phyloP scores from a whole-genome alignment of 202 grass and related monocot genomes.

The Setaria italica region DNA sequence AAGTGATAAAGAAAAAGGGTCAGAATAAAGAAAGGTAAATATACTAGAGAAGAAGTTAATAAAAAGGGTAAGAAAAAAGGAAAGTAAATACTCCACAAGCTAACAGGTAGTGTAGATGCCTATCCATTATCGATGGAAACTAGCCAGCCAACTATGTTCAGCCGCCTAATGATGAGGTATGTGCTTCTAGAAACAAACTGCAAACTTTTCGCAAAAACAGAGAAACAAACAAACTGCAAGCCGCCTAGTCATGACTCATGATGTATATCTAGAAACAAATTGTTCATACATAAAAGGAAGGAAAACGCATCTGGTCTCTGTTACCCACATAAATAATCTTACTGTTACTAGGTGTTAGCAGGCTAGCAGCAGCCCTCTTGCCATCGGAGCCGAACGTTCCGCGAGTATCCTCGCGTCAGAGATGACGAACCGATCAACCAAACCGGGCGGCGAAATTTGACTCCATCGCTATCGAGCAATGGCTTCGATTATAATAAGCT shows the following conservation, averaged over 20 bases:
- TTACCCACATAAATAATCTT: too few species aligned
- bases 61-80: background rate
- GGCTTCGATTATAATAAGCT: background rate
- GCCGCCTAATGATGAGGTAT: background rate
- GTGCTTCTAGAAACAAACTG: background rate
- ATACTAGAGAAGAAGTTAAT: background rate
- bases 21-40: background rate
- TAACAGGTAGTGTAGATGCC: background rate
- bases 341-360: background rate
- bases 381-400: background rate
- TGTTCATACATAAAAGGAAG: background rate
- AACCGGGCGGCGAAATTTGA: constrained; percentile 26
- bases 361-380: background rate
- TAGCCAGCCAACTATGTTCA: background rate
- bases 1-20: background rate
- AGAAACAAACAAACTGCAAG: background rate
- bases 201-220: too few species aligned
- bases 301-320: background rate
- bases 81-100: background rate
- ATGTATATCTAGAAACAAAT: background rate
- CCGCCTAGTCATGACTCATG: background rate
- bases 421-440: constrained; percentile 12
- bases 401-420: background rate
- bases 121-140: background rate
- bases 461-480: background rate